Percentiles rank a stretch among this genome's conserved stretches.
These are phyloP conservation scores for Fraxinus xanthoxyloides DNA, from an alignment of 305 asterid genomes.

Conservation along the genomic window DNA sequence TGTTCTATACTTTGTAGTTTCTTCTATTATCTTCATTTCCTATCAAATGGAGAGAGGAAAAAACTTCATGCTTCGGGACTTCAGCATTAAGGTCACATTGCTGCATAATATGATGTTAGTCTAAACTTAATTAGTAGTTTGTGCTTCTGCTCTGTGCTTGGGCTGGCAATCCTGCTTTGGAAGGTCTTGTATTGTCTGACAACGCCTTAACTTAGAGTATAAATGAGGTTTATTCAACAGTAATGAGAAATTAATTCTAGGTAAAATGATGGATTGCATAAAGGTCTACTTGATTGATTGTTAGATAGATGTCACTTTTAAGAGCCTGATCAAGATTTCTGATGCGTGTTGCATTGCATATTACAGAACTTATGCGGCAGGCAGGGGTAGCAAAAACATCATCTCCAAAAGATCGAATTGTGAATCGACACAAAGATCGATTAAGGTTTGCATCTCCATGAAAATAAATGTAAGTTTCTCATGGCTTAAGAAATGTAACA, in stretches of 20 bases:
- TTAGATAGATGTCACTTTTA: neutral
- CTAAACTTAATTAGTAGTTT: neutral
- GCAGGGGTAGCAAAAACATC: slow-evolving; percentile 36
- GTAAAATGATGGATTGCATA: neutral
- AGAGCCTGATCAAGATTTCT: neutral
- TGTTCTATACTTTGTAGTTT: neutral
- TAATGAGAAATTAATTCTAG: neutral
- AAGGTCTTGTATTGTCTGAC: neutral
- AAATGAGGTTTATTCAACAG: neutral
- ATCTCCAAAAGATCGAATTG: slow-evolving; percentile 39
- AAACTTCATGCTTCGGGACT: neutral
- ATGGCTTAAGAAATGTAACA: neutral
- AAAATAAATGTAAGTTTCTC: slow-evolving; percentile 11
- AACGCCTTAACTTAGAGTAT: neutral
- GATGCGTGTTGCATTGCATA: neutral
- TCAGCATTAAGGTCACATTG: neutral
- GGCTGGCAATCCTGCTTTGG: neutral
- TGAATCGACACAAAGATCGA: slow-evolving; percentile 31
- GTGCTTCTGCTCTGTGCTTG: neutral
- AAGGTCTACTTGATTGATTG: neutral
- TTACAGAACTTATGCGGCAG: slow-evolving; percentile 49
- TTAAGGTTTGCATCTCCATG: slow-evolving; percentile 42
- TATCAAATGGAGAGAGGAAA: neutral
- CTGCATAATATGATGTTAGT: neutral
- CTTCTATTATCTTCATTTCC: neutral